Conservation (phyloP, 345 rosid genomes). For the Rhodamnia rubescens region DNA sequence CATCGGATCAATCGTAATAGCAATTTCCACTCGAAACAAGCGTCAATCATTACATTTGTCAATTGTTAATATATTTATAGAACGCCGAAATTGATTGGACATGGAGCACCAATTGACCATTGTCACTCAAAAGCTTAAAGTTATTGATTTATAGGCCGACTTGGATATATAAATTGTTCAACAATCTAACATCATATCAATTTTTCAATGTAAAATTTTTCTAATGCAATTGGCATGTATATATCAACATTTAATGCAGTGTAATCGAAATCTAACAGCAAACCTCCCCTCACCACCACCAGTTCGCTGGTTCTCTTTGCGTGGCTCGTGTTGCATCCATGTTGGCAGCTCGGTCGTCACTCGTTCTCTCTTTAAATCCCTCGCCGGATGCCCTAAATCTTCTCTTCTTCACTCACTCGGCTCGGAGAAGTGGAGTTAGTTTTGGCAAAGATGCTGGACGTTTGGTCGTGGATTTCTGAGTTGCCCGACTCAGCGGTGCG, state of each 20-base stretch:
- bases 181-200: too few relatives aligned
- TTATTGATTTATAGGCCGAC: too few relatives aligned
- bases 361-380: conserved; percentile 27
- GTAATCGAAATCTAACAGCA: neutral
- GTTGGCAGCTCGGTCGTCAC: conserved; percentile 33
- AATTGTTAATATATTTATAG: too few relatives aligned
- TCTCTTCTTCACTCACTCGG: neutral
- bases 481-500: conserved; percentile 24
- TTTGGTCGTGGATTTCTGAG: conserved; percentile 81
- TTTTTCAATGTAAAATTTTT: too few relatives aligned
- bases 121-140: too few relatives aligned
- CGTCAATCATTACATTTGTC: too few relatives aligned
- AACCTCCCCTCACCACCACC: neutral
- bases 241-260: neutral
- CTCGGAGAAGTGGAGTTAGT: neutral
- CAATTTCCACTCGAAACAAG: too few relatives aligned
- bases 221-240: too few relatives aligned
- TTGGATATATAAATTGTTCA: too few relatives aligned
- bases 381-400: neutral
- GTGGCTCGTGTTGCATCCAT: conserved; percentile 20
- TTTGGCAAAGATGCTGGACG: conserved; percentile 23
- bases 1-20: too few relatives aligned
- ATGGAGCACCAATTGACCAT: too few relatives aligned
- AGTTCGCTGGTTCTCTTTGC: neutral
- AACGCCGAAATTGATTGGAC: too few relatives aligned